Evolutionary conservation across 1,284 basidiomycete species (phyloP).

Genomic region (Cryptococcus amylolentus): DNA sequence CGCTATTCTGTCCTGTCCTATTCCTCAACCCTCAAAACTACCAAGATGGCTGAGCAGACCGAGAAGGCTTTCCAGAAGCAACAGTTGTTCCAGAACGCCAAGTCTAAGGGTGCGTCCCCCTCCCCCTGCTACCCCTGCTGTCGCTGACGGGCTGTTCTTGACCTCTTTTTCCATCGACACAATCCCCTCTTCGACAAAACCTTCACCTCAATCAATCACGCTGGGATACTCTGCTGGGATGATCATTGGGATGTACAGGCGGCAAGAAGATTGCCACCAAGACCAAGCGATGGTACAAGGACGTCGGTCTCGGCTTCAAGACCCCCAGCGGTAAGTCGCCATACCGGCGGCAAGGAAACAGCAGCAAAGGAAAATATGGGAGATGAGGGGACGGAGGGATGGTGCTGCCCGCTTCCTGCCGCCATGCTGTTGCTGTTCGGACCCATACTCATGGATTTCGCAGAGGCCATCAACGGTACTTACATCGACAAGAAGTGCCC

Average conservation of each 20-base stretch:
- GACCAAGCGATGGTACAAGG: constrained; percentile 99
- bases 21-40: constrained; percentile 14
- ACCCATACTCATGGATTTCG: constrained; percentile 34
- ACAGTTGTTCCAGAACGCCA: constrained; percentile 96
- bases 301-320: constrained; percentile 95
- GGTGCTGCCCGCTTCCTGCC: too few species aligned
- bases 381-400: too few species aligned
- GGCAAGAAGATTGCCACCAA: constrained; percentile 88
- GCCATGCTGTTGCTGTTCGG: too few species aligned
- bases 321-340: constrained; percentile 61
- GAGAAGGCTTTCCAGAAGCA: constrained; percentile 98
- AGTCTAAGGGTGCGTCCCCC: constrained; percentile 74
- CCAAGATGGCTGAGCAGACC: constrained; percentile 60
- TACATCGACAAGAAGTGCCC: constrained; percentile 99
- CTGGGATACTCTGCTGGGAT: not conserved
- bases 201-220: not conserved
- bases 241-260: constrained; percentile 51
- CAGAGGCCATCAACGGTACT: constrained; percentile 90
- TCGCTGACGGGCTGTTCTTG: not conserved
- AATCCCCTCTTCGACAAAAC: not conserved
- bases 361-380: not conserved
- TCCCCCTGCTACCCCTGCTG: not conserved
- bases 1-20: not conserved
- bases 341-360: not conserved
- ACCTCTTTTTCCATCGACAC: not conserved